Evolutionary conservation across 169 alveolate species (phyloP).

Genomic region (Plasmodium relictum): DNA sequence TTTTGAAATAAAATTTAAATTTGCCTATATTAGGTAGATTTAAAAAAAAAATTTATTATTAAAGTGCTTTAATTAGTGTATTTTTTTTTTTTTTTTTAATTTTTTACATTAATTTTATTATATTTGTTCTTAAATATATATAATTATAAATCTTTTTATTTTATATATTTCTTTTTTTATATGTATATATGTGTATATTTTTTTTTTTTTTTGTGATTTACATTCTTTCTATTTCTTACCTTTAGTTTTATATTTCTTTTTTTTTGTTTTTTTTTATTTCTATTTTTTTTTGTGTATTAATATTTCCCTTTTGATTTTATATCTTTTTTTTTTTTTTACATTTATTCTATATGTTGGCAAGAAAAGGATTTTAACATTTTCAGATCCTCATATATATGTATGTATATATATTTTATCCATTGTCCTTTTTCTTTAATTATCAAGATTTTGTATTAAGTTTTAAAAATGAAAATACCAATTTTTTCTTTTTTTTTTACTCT

Average conservation of each 20-base stretch:
- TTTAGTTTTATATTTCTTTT: neutral
- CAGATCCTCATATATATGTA: slow-evolving; percentile 1
- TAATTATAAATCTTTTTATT: too few species aligned
- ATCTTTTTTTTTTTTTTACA: neutral
- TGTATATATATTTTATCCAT: neutral
- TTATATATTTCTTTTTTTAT: too few species aligned
- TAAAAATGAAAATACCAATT: slow-evolving; percentile 29
- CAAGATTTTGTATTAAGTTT: neutral
- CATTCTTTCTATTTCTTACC: neutral
- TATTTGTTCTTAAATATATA: too few species aligned
- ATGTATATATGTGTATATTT: neutral
- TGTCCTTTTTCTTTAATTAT: neutral
- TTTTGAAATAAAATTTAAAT: too few species aligned
- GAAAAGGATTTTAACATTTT: neutral
- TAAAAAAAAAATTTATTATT: too few species aligned
- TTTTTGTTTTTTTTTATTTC: neutral
- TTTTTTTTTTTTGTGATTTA: neutral
- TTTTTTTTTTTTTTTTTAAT: too few species aligned
- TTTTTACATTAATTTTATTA: too few species aligned
- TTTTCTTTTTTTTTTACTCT: slow-evolving; percentile 8
- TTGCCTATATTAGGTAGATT: too few species aligned
- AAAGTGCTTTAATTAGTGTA: too few species aligned
- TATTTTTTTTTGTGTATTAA: neutral
- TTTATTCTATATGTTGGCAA: neutral
- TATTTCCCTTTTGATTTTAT: neutral